Percentiles rank a stretch among this genome's conserved stretches.
Conservation (phyloP, 345 rosid species). For the Stellera chamaejasme region DNA sequence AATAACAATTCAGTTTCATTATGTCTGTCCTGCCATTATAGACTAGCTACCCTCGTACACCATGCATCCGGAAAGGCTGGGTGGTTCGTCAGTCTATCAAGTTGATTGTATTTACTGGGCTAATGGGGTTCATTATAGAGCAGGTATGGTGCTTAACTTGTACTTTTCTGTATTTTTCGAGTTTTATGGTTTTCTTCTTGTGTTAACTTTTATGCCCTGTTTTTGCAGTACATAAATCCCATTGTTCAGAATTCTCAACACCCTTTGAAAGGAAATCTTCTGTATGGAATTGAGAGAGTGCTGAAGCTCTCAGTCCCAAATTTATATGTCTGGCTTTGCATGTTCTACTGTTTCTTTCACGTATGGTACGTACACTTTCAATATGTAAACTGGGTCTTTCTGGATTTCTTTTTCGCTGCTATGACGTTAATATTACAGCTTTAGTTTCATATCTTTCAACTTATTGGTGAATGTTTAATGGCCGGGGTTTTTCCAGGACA, state of each 20-base stretch:
- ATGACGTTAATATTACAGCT: too few species aligned
- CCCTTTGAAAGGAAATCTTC: slow-evolving; percentile 80
- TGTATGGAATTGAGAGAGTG: slow-evolving; percentile 87
- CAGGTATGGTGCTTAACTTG: slow-evolving; percentile 44
- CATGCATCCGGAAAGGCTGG: slow-evolving; percentile 78
- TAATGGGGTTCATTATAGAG: slow-evolving; percentile 94
- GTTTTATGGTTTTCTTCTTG: slow-evolving; percentile 16
- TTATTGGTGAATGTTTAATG: slow-evolving; percentile 42
- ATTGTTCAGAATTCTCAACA: slow-evolving; percentile 91
- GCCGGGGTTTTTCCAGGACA: slow-evolving; percentile 4
- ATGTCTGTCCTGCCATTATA: slow-evolving; percentile 18
- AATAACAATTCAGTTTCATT: too few species aligned
- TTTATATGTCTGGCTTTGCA: slow-evolving; percentile 97
- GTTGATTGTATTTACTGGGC: slow-evolving; percentile 78
- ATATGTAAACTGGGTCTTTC: slow-evolving; percentile 27
- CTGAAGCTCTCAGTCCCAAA: slow-evolving; percentile 98
- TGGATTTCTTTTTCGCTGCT: neutral
- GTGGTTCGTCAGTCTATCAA: slow-evolving; percentile 81
- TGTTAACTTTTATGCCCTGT: slow-evolving; percentile 11
- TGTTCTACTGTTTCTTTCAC: slow-evolving; percentile 98
- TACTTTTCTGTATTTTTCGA: slow-evolving; percentile 25
- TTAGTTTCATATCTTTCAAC: neutral
- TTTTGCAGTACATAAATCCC: slow-evolving; percentile 95
- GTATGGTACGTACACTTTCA: slow-evolving; percentile 69
- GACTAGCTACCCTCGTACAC: slow-evolving; percentile 84